Conservation (phyloP, 352 stramenopile genomes). For the Pythium aristosporum region DNA sequence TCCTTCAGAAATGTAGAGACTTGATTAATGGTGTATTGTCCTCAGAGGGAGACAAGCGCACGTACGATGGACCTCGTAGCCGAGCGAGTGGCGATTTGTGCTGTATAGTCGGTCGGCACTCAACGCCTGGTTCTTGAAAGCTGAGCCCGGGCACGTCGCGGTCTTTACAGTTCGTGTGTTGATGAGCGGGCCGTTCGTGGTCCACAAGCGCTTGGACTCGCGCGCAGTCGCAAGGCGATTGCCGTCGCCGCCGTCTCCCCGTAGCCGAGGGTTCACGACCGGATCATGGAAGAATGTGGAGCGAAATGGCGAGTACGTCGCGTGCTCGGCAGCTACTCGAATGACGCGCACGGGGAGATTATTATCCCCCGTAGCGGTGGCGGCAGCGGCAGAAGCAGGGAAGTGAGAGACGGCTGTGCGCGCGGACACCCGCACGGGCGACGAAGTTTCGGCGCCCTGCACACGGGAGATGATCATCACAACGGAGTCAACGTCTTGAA, state of each 20-base stretch:
- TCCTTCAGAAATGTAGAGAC: constrained; percentile 24
- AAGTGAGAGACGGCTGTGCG: constrained; percentile 19
- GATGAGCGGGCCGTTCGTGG: constrained; percentile 41
- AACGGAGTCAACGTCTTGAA: background rate
- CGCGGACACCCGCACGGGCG: background rate
- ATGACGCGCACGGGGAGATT: constrained; percentile 16
- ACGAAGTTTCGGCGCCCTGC: background rate
- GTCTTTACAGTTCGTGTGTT: constrained; percentile 54
- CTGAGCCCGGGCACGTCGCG: constrained; percentile 49
- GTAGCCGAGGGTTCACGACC: constrained; percentile 45
- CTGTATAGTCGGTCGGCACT: constrained; percentile 73
- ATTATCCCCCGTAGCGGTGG: background rate
- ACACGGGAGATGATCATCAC: constrained; percentile 26
- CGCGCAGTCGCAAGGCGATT: constrained; percentile 33
- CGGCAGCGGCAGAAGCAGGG: background rate
- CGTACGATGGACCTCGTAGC: constrained; percentile 69
- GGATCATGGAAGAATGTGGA: constrained; percentile 65
- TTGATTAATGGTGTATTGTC: background rate
- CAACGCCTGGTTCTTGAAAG: constrained; percentile 59
- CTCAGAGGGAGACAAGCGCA: background rate
- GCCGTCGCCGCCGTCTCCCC: constrained; percentile 35
- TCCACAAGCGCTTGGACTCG: constrained; percentile 57
- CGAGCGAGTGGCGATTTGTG: constrained; percentile 49
- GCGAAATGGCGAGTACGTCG: constrained; percentile 55
- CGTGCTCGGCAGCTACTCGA: constrained; percentile 23